These are phyloP conservation scores for Phalaenopsis equestris DNA, from an alignment of 106 monocot species.

Conservation along the genomic window DNA sequence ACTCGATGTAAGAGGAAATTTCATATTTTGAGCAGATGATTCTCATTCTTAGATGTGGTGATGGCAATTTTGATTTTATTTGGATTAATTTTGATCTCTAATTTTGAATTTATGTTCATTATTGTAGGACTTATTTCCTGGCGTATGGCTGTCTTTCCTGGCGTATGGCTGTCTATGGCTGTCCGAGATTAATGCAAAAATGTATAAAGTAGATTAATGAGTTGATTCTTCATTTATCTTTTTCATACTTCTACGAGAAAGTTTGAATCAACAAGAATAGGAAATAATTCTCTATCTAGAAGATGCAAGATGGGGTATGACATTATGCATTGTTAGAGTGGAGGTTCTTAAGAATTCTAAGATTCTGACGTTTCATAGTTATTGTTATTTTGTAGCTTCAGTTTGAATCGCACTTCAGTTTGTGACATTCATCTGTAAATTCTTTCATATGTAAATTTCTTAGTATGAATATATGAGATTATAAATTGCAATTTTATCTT, in stretches of 20 bases:
- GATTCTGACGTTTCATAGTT: background rate
- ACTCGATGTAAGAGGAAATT: conserved; percentile 27
- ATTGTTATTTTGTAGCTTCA: background rate
- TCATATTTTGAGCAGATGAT: background rate
- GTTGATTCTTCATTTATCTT: conserved; percentile 1
- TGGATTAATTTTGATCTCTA: background rate
- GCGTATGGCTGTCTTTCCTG: conserved; percentile 17
- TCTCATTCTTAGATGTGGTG: background rate
- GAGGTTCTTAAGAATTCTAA: background rate
- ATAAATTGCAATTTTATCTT: background rate
- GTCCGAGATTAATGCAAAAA: conserved; percentile 5
- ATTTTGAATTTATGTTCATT: background rate
- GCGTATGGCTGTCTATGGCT: conserved; percentile 17
- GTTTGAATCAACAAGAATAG: background rate
- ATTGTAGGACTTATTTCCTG: conserved; percentile 17
- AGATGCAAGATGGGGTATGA: background rate
- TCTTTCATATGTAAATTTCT: background rate
- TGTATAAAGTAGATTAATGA: conserved; percentile 12
- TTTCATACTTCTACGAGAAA: background rate
- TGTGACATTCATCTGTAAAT: background rate
- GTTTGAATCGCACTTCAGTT: background rate
- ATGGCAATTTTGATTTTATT: background rate
- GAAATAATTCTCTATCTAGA: background rate
- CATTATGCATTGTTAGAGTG: background rate
- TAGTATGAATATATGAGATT: background rate